Percentiles rank a stretch among this genome's conserved stretches.
Conservation (phyloP, 2,329 filamentous ascomycete genomes). For the Ceratocystis variospora region DNA sequence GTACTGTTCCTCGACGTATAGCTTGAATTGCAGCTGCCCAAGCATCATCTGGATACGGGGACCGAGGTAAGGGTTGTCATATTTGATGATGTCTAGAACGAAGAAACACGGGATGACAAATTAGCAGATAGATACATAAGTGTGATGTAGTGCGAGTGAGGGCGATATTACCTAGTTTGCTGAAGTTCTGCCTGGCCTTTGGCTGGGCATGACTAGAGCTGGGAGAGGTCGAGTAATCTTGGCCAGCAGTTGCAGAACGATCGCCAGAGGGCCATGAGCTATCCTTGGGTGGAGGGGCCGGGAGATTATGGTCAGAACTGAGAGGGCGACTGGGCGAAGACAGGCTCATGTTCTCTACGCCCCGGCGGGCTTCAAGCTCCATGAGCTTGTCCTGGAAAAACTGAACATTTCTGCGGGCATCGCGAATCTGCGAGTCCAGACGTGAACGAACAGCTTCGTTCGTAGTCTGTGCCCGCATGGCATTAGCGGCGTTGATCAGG, state of each 20-base stretch:
- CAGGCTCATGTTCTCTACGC: conserved; percentile 53
- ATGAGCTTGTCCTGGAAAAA: conserved; percentile 89
- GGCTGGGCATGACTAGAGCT: conserved; percentile 39
- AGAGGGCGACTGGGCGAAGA: conserved; percentile 34
- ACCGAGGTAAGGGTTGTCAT: conserved; percentile 87
- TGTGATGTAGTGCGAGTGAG: background rate
- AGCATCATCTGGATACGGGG: conserved; percentile 98
- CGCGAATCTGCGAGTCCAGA: conserved; percentile 86
- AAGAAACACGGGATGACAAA: background rate
- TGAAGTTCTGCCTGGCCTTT: conserved; percentile 76
- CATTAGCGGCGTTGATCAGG: conserved; percentile 83
- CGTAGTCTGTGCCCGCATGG: conserved; percentile 90
- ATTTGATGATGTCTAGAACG: conserved; percentile 80
- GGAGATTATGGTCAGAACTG: conserved; percentile 37
- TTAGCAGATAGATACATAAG: background rate
- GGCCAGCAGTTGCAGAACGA: conserved; percentile 38
- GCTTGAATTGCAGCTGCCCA: conserved; percentile 95
- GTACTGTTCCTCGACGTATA: conserved; percentile 97
- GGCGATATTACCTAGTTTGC: conserved; percentile 68
- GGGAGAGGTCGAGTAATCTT: conserved; percentile 47
- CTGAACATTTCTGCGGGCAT: conserved; percentile 81
- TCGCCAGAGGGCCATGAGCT: conserved; percentile 65
- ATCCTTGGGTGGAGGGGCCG: conserved; percentile 64
- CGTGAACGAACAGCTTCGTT: conserved; percentile 83
- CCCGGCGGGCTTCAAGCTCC: conserved; percentile 72